Percentiles rank a stretch among this genome's conserved stretches.
These are phyloP conservation scores for Cercospora nicotianae DNA, from an alignment of 2,329 filamentous ascomycete genomes.

Conservation along the genomic window DNA sequence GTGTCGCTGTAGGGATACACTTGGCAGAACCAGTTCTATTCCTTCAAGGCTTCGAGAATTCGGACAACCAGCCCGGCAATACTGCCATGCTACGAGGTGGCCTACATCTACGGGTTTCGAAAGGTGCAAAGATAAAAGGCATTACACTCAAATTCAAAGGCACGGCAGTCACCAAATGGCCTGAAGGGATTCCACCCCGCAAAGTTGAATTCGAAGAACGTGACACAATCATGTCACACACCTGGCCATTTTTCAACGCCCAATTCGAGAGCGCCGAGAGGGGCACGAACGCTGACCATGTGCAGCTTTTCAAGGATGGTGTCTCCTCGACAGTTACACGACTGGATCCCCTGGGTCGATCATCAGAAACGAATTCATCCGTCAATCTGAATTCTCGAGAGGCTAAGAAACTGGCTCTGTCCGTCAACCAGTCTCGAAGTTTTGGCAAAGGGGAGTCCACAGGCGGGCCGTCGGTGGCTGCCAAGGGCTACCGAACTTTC, in stretches of 20 bases:
- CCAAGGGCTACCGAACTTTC: slow-evolving; percentile 85
- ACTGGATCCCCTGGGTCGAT: slow-evolving; percentile 34
- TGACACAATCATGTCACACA: slow-evolving; percentile 83
- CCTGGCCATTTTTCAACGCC: slow-evolving; percentile 88
- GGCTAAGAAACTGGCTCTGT: slow-evolving; percentile 70
- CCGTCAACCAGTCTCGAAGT: slow-evolving; percentile 78
- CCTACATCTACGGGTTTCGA: slow-evolving; percentile 77
- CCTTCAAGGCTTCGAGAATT: slow-evolving; percentile 74
- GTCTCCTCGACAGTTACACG: slow-evolving; percentile 39
- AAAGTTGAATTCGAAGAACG: slow-evolving; percentile 83
- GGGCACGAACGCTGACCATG: slow-evolving; percentile 63
- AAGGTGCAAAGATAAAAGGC: slow-evolving; percentile 89
- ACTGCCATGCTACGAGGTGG: slow-evolving; percentile 85
- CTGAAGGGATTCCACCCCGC: slow-evolving; percentile 85
- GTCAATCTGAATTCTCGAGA: slow-evolving; percentile 52
- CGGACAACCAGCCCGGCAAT: slow-evolving; percentile 61
- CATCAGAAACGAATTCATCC: slow-evolving; percentile 43
- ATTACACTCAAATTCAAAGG: slow-evolving; percentile 84
- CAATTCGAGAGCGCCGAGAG: slow-evolving; percentile 60
- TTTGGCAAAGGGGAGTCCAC: slow-evolving; percentile 76
- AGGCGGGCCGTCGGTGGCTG: slow-evolving; percentile 58
- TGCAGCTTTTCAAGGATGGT: slow-evolving; percentile 54
- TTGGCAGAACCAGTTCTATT: slow-evolving; percentile 80
- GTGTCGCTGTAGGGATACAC: slow-evolving; percentile 70
- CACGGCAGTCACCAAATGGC: slow-evolving; percentile 88